Evolutionary conservation across 2,329 filamentous ascomycete genomes (phyloP).

Genomic region (Dothistroma septosporum): DNA sequence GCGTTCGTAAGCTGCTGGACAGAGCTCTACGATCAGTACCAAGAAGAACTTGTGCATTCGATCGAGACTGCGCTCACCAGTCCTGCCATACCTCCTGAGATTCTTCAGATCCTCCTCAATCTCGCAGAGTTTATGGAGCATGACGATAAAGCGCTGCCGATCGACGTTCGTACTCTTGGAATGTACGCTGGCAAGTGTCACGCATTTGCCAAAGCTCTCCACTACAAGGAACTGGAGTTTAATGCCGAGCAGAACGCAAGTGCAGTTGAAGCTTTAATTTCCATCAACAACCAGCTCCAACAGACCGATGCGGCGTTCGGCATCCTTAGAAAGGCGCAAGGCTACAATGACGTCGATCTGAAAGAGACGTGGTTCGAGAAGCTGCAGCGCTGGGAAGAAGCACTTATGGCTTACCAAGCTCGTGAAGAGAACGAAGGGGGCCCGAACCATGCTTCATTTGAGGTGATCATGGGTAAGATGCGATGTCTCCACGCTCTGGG

Average conservation of each 20-base stretch:
- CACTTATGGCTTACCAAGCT: constrained; percentile 83
- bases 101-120: constrained; percentile 89
- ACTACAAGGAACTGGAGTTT: constrained; percentile 99
- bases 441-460: constrained; percentile 59
- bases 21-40: constrained; percentile 92
- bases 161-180: constrained; percentile 91
- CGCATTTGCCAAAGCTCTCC: constrained; percentile 93
- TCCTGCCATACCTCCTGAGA: constrained; percentile 90
- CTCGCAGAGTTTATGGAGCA: constrained; percentile 99
- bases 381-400: constrained; percentile 96
- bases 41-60: constrained; percentile 91
- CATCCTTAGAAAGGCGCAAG: constrained; percentile 91
- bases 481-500: constrained; percentile 93
- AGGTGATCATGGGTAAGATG: constrained; percentile 99
- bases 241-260: constrained; percentile 94
- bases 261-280: constrained; percentile 93
- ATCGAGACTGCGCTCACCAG: constrained; percentile 95
- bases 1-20: constrained; percentile 99
- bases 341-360: constrained; percentile 91
- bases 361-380: constrained; percentile 99
- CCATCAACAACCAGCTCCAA: constrained; percentile 98
- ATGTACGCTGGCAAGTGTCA: constrained; percentile 95
- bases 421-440: constrained; percentile 66
- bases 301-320: constrained; percentile 98
- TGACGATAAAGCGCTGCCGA: constrained; percentile 95